Evolutionary conservation across 306 rosid species (phyloP), one percentile per base, ranked within the genome.

Genomic region (Pyrus betulifolia): DNA sequence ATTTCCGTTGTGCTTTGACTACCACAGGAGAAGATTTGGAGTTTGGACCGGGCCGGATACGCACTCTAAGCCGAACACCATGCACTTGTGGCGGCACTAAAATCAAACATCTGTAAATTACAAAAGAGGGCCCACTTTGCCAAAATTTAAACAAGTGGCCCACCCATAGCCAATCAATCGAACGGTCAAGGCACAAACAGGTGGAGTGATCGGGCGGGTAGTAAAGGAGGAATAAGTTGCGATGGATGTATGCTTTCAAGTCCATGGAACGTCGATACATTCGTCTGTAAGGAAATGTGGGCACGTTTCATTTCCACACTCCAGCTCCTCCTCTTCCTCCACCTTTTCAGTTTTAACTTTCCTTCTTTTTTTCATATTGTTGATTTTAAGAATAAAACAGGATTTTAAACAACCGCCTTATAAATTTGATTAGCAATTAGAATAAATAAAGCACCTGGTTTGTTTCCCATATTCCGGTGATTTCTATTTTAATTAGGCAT

Each of bases 401-500:
- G 21, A 49, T 49, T 42, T 31, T 58, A 6, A n/a, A 52, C 17
- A 55, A 80, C 84, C 69, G 80, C 80, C 84, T 66, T 40, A 61
- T 61, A n/a, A 70, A 33, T 54, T 31, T 55, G 44, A 2, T 35
- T 28, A 63, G 23, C 23, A 63, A 63, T 63, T 30, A 62, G 52
- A 46, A 18, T 14, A 33, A 1, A 15, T 27, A 46, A 3, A 38
- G 55, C 31, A 11, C 1, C 28, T 28, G 42, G 11, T 3, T 40
- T 66, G 67, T 23, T 23, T 15, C 66, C 67, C 64, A 51, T 52
- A 19, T 15, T 52, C 45, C 25, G 11, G 46, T 68, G 59, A 55
- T 38, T 54, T 57, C 58, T 66, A 35, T 67, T 9, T 22, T 10
- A 14, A 62, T 9, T 60, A 9, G 40, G 40, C 40, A 46, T 3